Conservation (phyloP, 2,329 filamentous ascomycete species). For the Hypoxylon sp. region DNA sequence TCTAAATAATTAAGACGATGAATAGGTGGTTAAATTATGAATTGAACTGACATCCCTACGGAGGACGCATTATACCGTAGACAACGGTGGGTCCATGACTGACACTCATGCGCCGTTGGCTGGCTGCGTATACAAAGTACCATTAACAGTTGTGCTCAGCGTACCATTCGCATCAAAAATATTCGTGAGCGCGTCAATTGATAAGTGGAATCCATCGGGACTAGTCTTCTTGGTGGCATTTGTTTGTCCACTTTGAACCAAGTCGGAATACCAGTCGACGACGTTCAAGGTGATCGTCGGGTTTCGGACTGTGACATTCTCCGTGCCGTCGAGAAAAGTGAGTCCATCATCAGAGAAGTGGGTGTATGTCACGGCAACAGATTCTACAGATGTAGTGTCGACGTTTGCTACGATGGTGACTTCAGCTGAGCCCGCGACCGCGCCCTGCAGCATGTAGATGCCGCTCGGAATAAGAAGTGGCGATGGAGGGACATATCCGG, state of each 20-base stretch:
- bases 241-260: slow-evolving; percentile 53
- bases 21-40: neutral
- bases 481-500: slow-evolving; percentile 35
- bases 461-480: slow-evolving; percentile 16
- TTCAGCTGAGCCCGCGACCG: slow-evolving; percentile 36
- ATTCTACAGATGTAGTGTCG: slow-evolving; percentile 36
- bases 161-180: slow-evolving; percentile 60
- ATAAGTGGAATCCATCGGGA: slow-evolving; percentile 57
- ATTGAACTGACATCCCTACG: neutral
- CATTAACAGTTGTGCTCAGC: slow-evolving; percentile 57
- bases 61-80: neutral
- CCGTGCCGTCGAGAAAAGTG: slow-evolving; percentile 54
- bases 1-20: neutral
- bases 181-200: slow-evolving; percentile 58
- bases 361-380: slow-evolving; percentile 55
- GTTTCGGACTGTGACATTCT: slow-evolving; percentile 53
- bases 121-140: slow-evolving; percentile 57
- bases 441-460: slow-evolving; percentile 44
- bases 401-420: slow-evolving; percentile 41
- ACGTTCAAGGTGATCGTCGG: slow-evolving; percentile 47
- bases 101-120: slow-evolving; percentile 54
- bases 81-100: neutral
- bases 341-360: slow-evolving; percentile 57
- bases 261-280: slow-evolving; percentile 59
- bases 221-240: slow-evolving; percentile 58